Percentiles rank a stretch among this genome's conserved stretches.
Evolutionary conservation across 306 rosid genomes (phyloP).

Genomic region (Potentilla sterilis): DNA sequence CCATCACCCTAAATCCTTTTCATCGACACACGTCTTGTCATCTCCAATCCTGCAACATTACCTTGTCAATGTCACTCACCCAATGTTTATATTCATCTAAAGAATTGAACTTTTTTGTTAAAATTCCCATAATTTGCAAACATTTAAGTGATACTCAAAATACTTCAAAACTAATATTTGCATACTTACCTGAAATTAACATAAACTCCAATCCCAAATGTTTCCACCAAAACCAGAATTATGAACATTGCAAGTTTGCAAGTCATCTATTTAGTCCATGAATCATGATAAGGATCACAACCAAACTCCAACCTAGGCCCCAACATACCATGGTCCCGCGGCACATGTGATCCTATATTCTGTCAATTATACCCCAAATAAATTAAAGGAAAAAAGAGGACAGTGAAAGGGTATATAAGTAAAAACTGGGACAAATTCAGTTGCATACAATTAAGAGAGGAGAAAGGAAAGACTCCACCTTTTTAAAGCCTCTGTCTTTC

Average conservation of each 20-base stretch:
- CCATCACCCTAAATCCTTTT: not conserved
- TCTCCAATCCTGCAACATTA: not conserved
- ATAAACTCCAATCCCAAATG: too few relatives aligned
- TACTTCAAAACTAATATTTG: not conserved
- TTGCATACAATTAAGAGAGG: not conserved
- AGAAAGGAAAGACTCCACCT: not conserved
- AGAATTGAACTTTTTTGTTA: not conserved
- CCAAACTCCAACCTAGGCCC: not conserved
- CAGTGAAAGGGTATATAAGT: slow-evolving; percentile 21
- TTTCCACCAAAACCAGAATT: not conserved
- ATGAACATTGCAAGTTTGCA: not conserved
- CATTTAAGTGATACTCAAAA: too few relatives aligned
- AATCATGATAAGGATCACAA: not conserved
- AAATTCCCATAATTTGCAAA: not conserved
- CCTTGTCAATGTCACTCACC: not conserved
- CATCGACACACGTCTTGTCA: not conserved
- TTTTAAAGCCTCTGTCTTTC: not conserved
- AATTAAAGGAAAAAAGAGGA: not conserved
- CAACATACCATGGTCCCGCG: not conserved
- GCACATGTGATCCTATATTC: not conserved
- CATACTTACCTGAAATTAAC: too few relatives aligned
- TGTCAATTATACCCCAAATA: not conserved
- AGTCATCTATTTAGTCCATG: not conserved
- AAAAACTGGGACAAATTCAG: not conserved
- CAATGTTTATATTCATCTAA: not conserved